Percentiles rank a stretch among this genome's conserved stretches.
phyloP scores from a whole-genome alignment of 129 eudicot genomes.

The Apium graveolens region DNA sequence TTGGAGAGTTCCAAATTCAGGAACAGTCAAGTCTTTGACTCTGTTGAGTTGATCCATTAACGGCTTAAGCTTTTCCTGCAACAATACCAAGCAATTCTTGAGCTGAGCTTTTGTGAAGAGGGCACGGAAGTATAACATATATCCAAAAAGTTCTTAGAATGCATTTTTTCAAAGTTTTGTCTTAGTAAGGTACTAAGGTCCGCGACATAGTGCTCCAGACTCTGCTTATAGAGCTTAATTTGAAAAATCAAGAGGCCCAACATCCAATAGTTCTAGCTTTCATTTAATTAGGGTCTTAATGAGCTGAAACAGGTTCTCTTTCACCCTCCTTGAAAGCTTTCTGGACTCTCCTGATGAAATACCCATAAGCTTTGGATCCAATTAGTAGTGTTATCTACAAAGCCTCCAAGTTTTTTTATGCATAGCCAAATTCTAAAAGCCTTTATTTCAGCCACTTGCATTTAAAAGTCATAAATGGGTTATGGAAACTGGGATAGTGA shows the following conservation, averaged over 20 bases:
- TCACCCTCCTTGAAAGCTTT: background rate
- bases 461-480: background rate
- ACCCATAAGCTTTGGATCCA: background rate
- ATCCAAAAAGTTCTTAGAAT: background rate
- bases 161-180: background rate
- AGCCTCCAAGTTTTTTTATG: background rate
- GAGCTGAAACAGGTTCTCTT: background rate
- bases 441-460: background rate
- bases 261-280: background rate
- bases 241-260: background rate
- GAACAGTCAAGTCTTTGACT: constrained; percentile 87
- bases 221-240: background rate
- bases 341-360: too few species aligned
- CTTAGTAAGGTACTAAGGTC: background rate
- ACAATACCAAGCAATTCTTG: background rate
- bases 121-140: background rate
- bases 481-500: background rate
- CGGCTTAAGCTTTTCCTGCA: constrained; percentile 88
- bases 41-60: constrained; percentile 63
- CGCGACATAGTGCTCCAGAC: background rate
- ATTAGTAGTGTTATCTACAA: background rate
- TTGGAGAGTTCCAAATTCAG: constrained; percentile 91
- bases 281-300: background rate
- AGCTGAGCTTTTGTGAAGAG: background rate
- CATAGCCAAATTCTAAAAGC: background rate